Conservation (phyloP, 1,139 yeast genomes). For the Sugiyamaella grinbergsii region DNA sequence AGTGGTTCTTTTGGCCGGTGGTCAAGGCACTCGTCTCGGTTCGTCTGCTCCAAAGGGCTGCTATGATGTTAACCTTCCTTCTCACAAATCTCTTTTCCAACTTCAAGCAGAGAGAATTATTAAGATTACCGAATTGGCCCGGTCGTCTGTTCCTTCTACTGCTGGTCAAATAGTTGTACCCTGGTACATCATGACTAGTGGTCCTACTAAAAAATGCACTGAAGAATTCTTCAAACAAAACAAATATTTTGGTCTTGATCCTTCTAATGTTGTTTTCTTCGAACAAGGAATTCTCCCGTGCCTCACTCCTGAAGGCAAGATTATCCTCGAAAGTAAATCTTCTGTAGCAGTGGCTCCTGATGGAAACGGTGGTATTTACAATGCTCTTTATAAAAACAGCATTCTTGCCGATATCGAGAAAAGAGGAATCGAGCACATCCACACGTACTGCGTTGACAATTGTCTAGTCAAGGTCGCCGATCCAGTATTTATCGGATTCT, state of each 20-base stretch:
- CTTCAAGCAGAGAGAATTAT: conserved; percentile 86
- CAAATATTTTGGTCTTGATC: conserved; percentile 67
- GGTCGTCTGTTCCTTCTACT: conserved; percentile 29
- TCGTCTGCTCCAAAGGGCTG: conserved; percentile 92
- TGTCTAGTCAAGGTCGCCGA: conserved; percentile 91
- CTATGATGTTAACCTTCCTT: conserved; percentile 82
- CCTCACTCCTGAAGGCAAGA: conserved; percentile 70
- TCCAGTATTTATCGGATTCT: conserved; percentile 88
- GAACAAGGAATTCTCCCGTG: conserved; percentile 97
- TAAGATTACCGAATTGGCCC: conserved; percentile 62
- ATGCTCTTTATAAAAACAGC: conserved; percentile 68
- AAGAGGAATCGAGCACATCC: conserved; percentile 85
- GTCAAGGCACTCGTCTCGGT: conserved; percentile 95
- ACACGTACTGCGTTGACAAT: conserved; percentile 97
- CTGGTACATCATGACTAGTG: conserved; percentile 96
- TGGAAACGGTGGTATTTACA: conserved; percentile 96
- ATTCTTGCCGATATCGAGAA: conserved; percentile 65
- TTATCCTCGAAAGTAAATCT: conserved; percentile 59
- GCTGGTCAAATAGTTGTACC: conserved; percentile 52
- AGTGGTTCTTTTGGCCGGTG: conserved; percentile 93
- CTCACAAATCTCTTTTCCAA: conserved; percentile 81
- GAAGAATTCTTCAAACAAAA: conserved; percentile 65
- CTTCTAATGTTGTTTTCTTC: conserved; percentile 69
- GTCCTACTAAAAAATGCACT: conserved; percentile 82
- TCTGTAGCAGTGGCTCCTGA: conserved; percentile 86